phyloP scores from a whole-genome alignment of 306 rosid genomes.

The Argentina anserina region DNA sequence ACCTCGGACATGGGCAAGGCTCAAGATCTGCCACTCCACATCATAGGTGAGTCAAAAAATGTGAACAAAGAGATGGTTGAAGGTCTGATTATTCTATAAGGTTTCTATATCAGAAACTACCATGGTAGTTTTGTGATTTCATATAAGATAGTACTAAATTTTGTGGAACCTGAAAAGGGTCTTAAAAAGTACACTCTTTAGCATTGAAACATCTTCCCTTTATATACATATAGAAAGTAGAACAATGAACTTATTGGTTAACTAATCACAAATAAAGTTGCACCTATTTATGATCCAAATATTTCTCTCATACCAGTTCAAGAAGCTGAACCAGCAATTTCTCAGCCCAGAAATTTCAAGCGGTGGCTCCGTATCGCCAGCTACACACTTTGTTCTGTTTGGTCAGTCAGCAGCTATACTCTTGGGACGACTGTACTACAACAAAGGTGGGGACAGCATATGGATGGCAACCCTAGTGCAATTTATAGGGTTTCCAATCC shows the following conservation, averaged over 20 bases:
- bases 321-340: not conserved
- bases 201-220: not conserved
- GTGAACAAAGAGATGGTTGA: no score
- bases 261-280: constrained; percentile 10
- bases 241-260: not conserved
- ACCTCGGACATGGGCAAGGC: constrained; percentile 8
- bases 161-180: not conserved
- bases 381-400: constrained; percentile 14
- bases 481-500: not conserved
- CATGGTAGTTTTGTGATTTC: not conserved
- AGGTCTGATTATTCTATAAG: not conserved
- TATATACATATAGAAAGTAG: no score
- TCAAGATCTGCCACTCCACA: constrained; percentile 17
- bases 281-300: not conserved
- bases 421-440: constrained; percentile 41
- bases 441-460: constrained; percentile 39
- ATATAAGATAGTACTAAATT: no score
- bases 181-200: not conserved
- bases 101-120: not conserved
- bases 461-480: not conserved
- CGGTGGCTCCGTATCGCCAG: constrained; percentile 14
- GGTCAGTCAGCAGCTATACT: constrained; percentile 38
- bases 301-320: not conserved
- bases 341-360: not conserved
- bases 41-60: not conserved